Conservation (phyloP, 768 basidiomycete species). For the Pleurotus tuber-regium region DNA sequence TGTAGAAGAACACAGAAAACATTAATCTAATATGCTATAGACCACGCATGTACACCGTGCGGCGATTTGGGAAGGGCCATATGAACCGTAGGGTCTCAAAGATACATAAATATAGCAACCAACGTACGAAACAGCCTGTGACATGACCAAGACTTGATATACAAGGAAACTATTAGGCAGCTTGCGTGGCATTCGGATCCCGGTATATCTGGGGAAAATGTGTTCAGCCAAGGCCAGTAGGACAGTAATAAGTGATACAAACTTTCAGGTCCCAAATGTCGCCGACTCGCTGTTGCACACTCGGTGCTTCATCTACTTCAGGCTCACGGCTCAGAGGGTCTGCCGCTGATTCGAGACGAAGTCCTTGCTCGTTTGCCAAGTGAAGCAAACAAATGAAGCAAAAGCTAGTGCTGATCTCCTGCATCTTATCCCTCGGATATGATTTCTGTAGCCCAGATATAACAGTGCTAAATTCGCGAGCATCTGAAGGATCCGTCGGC, state of each 20-base stretch:
- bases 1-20: too few relatives aligned
- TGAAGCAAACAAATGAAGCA: constrained; percentile 98
- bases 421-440: constrained; percentile 93
- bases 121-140: too few relatives aligned
- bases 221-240: background rate
- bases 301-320: constrained; percentile 28
- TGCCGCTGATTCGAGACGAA: constrained; percentile 64
- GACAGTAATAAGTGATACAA: background rate
- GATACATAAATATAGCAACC: constrained; percentile 8
- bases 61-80: background rate
- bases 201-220: constrained; percentile 42
- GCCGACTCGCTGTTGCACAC: constrained; percentile 46
- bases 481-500: constrained; percentile 61
- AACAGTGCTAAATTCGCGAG: constrained; percentile 74
- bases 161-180: constrained; percentile 22
- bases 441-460: constrained; percentile 76
- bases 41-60: too few relatives aligned
- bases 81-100: background rate
- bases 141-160: too few relatives aligned
- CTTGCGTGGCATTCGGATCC: constrained; percentile 41
- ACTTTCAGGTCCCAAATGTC: constrained; percentile 79
- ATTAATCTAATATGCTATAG: too few relatives aligned
- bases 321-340: constrained; percentile 34
- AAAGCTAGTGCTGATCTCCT: constrained; percentile 98
- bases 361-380: constrained; percentile 93